phyloP scores from a whole-genome alignment of 768 basidiomycete genomes.

The Kwoniella dendrophila region DNA sequence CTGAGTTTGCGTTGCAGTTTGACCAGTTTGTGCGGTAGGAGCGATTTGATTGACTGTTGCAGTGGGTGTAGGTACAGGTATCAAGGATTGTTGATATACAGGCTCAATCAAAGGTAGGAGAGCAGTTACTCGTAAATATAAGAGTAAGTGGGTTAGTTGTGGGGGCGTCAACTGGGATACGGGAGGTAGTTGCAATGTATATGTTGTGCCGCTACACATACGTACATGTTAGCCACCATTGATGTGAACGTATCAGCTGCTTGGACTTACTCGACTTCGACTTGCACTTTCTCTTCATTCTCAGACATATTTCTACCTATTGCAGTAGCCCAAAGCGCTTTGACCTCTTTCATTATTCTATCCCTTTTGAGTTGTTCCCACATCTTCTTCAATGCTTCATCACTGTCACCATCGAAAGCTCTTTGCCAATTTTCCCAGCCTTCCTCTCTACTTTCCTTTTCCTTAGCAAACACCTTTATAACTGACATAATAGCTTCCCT shows the following conservation, averaged over 20 bases:
- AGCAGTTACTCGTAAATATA: constrained; percentile 39
- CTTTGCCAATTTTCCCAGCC: constrained; percentile 26
- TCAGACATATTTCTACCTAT: constrained; percentile 27
- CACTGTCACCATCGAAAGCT: constrained; percentile 24
- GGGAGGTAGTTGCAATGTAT: constrained; percentile 35
- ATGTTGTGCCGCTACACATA: constrained; percentile 25
- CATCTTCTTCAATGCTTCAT: constrained; percentile 3
- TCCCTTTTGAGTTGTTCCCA: constrained; percentile 23
- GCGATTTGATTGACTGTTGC: background rate
- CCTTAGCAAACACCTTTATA: constrained; percentile 22
- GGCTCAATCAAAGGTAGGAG: constrained; percentile 29
- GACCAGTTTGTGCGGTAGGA: constrained; percentile 4
- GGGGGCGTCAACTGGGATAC: constrained; percentile 16
- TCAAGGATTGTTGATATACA: constrained; percentile 14
- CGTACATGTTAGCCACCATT: too few species aligned
- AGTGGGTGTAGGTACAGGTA: constrained; percentile 7
- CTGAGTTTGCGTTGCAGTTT: background rate
- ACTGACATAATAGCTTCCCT: constrained; percentile 42
- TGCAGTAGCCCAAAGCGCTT: constrained; percentile 25
- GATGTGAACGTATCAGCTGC: too few species aligned
- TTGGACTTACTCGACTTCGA: constrained; percentile 46
- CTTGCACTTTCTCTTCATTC: constrained; percentile 31
- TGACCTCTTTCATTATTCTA: constrained; percentile 21
- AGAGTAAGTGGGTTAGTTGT: constrained; percentile 34
- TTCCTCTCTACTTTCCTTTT: constrained; percentile 17